Evolutionary conservation across 2,329 filamentous ascomycete genomes (phyloP).

Genomic region (Alternaria panax): DNA sequence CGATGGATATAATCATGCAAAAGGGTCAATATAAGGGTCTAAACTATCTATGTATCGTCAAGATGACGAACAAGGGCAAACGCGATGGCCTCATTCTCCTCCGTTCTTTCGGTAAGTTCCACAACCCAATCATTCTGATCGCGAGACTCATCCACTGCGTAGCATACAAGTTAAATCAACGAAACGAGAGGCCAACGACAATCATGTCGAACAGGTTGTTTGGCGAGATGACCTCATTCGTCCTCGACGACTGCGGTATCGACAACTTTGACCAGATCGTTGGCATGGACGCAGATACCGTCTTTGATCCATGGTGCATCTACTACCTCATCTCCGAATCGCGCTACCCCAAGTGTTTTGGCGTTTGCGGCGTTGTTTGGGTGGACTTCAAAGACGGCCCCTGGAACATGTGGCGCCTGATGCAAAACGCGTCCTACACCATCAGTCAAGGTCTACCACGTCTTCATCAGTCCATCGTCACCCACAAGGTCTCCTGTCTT

Average conservation of each 20-base stretch:
- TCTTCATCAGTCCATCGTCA: slow-evolving; percentile 60
- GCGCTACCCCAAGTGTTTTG: slow-evolving; percentile 44
- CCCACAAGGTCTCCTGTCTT: slow-evolving; percentile 59
- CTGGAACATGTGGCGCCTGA: slow-evolving; percentile 53
- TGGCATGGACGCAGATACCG: slow-evolving; percentile 49
- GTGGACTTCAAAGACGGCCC: slow-evolving; percentile 55
- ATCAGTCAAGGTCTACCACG: slow-evolving; percentile 48
- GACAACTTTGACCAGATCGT: slow-evolving; percentile 17
- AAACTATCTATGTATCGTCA: slow-evolving; percentile 59
- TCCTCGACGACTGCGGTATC: slow-evolving; percentile 12
- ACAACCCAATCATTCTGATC: no score
- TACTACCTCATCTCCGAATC: slow-evolving; percentile 26
- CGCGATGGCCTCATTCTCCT: slow-evolving; percentile 60
- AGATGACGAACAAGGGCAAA: slow-evolving; percentile 60
- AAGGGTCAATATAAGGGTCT: slow-evolving; percentile 57
- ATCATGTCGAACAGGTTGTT: slow-evolving; percentile 20
- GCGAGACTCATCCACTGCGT: no score
- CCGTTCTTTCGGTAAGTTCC: slow-evolving; percentile 50
- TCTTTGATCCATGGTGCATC: slow-evolving; percentile 58
- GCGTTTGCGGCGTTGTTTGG: slow-evolving; percentile 59
- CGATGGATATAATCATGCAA: slow-evolving; percentile 39
- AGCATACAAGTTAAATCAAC: slow-evolving; percentile 58
- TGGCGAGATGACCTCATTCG: slow-evolving; percentile 15
- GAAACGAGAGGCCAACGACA: slow-evolving; percentile 40
- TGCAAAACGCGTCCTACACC: slow-evolving; percentile 58